Evolutionary conservation across 345 rosid genomes (phyloP), one percentile per base, ranked within the genome.

Genomic region (Garcia nutans): DNA sequence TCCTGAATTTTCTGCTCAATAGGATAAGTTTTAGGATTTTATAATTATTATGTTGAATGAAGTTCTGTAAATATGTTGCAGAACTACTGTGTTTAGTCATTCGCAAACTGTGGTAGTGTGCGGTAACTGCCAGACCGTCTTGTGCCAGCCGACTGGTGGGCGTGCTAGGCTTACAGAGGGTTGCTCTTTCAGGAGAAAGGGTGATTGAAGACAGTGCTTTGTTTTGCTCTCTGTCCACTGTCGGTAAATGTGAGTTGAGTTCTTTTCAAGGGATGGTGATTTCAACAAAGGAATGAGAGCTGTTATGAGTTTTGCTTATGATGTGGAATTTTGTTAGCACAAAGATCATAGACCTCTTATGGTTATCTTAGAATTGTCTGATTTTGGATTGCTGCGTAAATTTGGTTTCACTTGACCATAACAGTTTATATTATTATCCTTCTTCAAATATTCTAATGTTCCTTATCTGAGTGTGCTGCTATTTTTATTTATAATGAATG

Each of bases 131-230:
- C 77, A 75, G 71, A 66, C 77, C 2, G 77, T 75, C 37, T 67
- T 75, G 63, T 75, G 77, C 77, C 77, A 75, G 22, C 77, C 72
- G 3, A 74, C 77, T 1, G 71, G 77, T 37, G 72, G 77, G 3
- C 72, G 77, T 13, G 77, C 77, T 0, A 75, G 72, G 65, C 77
- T 75, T 24, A 75, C 77, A 16, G 77, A 75, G 23, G 77, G 71
- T 10, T 70, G 68, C 56, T 67, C 79, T 44, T 70, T 76, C 37
- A 70, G 79, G 74, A 69, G 68, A 5, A 76, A 76, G 61, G 49
- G 74, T 22, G 73, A 68, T 31, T 76, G 68, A 50, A 28, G 3
- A 15, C 19, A 11, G 44, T 26, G 22, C 20, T 41, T 10, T 3
- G 52, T 15, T 65, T 42, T 65, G 9, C 49, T 6, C 24, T 20